Conservation (phyloP, 2,329 filamentous ascomycete species). For the Phyllosticta citrichinensis region DNA sequence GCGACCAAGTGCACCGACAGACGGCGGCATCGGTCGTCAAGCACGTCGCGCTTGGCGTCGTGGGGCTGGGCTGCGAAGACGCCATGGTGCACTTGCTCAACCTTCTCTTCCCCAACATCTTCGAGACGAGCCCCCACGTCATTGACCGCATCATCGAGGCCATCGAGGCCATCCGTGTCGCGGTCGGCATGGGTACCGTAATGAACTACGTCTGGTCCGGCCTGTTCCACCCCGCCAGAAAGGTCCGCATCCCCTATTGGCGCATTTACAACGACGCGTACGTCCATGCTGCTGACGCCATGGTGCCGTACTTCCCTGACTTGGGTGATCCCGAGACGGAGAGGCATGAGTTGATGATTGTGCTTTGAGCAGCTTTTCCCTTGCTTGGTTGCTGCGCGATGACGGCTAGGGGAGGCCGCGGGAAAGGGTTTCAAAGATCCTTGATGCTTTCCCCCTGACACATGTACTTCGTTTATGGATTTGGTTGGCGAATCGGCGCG, state of each 20-base stretch:
- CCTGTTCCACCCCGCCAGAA: conserved; percentile 90
- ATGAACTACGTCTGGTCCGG: conserved; percentile 99
- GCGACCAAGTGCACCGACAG: conserved; percentile 95
- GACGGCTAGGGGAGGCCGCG: not conserved
- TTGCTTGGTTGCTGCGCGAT: not conserved
- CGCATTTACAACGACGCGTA: conserved; percentile 95
- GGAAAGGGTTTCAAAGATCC: no score
- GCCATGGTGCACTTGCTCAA: conserved; percentile 98
- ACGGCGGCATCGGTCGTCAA: conserved; percentile 96
- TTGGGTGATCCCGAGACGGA: conserved; percentile 71
- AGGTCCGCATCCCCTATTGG: conserved; percentile 94
- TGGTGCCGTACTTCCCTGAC: conserved; percentile 93
- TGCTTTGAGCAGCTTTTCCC: conserved; percentile 48
- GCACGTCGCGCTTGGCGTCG: conserved; percentile 94
- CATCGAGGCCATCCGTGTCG: conserved; percentile 90
- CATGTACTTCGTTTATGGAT: not conserved
- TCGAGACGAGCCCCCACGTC: conserved; percentile 95
- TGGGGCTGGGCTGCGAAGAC: conserved; percentile 93
- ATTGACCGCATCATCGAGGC: conserved; percentile 97
- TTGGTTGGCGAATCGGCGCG: not conserved
- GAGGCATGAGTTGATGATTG: conserved; percentile 71
- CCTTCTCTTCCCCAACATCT: conserved; percentile 89
- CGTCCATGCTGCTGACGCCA: conserved; percentile 80
- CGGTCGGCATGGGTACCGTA: conserved; percentile 80
- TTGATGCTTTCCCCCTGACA: no score